Percentiles rank a stretch among this genome's conserved stretches.
phyloP scores from a whole-genome alignment of 163 green algal genomes.

The Volvox carteri region DNA sequence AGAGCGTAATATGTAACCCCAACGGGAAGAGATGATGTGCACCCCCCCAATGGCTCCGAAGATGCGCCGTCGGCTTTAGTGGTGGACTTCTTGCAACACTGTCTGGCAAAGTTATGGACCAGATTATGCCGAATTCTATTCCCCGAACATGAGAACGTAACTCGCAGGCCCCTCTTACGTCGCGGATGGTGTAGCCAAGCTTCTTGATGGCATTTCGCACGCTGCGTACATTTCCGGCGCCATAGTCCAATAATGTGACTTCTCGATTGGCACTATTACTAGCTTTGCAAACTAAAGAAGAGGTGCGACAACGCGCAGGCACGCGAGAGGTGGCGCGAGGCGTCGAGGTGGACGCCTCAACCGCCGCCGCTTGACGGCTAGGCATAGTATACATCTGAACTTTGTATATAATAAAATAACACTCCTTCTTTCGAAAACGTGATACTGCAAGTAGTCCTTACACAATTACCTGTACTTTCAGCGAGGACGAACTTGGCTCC shows the following conservation, averaged over 20 bases:
- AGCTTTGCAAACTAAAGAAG: slow-evolving; percentile 1
- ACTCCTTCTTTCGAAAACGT: not conserved
- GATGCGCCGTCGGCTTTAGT: too few species aligned
- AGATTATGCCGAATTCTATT: too few species aligned
- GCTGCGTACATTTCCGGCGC: slow-evolving; percentile 96
- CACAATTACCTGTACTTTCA: not conserved
- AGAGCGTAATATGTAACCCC: too few species aligned
- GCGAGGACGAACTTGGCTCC: not conserved
- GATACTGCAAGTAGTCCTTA: not conserved
- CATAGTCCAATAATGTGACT: slow-evolving; percentile 96
- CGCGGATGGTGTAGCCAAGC: slow-evolving; percentile 93
- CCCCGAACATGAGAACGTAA: not conserved
- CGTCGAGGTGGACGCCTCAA: slow-evolving; percentile 36
- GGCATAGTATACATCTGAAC: slow-evolving; percentile 23
- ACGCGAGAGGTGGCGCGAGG: not conserved
- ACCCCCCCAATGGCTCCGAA: too few species aligned
- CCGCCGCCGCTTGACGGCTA: slow-evolving; percentile 21
- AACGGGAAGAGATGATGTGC: too few species aligned
- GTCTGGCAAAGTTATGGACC: too few species aligned
- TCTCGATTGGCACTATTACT: slow-evolving; percentile 52
- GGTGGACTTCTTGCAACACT: too few species aligned
- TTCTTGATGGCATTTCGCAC: slow-evolving; percentile 97
- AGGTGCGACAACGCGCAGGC: not conserved
- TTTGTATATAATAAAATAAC: not conserved
- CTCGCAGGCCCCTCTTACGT: slow-evolving; percentile 77